Base-by-base conservation (phyloP, 1,139 yeast species). In the Candida pseudocylindracea region DNA sequence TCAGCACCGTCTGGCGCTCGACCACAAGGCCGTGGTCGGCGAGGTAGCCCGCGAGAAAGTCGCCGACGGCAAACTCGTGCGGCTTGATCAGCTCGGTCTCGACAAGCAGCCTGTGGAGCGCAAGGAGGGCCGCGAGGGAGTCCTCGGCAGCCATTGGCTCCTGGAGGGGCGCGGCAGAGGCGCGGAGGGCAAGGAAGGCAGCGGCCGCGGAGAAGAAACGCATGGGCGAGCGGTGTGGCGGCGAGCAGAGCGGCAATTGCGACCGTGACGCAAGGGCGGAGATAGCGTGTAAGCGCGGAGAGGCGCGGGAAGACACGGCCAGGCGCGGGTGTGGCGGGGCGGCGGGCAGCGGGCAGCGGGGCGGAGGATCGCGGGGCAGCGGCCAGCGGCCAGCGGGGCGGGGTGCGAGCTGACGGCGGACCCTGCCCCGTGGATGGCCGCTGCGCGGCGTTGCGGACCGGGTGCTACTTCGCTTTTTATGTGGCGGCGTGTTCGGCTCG, bases 11-110 rank as follows among this genome's bases (percentile, higher is more conserved):
- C 37, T 60, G 60, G 26, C 50, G 37, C 40, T 67, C 72, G 2
- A 72, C 74, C 1, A 67, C 61, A 36, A 67, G 56, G 1, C 72
- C 72, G 10, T 49, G 52, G 0, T 41, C 33, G 29, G 45, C 39
- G 30, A 67, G 43, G 35, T 41, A 60, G 6, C 40, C 34, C 15
- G 46, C 33, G 2, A 36, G 31, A 32, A 32, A 35, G 8, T 30
- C 31, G 5, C 55, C 56, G 1, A 54, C 61, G 2, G 36, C 40
- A 7, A 38, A 35, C 39, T 62, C 67, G 32, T 48, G 38, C 10
- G 47, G 48, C n/a, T 53, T 45, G 20, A 60, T 46, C 2, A 64
- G 57, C 12, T 52, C 49, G 31, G 53, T 48, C 27, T 51, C 53
- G 8, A 60, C 47, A 12, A 61, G 42, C n/a, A 48, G 37, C 33